Percentiles rank a stretch among this genome's conserved stretches.
Evolutionary conservation across 495 filamentous ascomycete species (phyloP).

Genomic region (Clavariopsis aquatica): DNA sequence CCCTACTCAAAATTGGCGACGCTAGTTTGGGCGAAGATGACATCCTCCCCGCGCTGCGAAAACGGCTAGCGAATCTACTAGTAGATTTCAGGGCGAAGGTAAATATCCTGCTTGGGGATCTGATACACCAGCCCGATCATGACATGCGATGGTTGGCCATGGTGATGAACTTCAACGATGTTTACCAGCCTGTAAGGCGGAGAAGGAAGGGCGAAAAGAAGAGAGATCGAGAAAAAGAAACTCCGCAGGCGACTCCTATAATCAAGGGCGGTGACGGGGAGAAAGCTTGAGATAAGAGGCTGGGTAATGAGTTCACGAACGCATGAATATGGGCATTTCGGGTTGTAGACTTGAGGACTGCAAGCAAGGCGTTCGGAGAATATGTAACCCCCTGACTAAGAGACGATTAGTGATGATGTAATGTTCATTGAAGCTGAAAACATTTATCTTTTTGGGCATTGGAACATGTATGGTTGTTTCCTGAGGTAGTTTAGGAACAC

Average conservation of each 20-base stretch:
- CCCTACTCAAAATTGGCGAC: conserved; percentile 27
- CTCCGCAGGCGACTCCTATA: conserved; percentile 7
- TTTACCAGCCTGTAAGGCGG: conserved; percentile 74
- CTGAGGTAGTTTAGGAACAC: too few species aligned
- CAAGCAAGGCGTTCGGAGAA: conserved; percentile 1
- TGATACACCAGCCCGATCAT: conserved; percentile 89
- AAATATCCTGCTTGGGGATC: conserved; percentile 80
- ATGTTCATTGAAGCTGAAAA: too few species aligned
- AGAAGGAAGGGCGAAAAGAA: conserved; percentile 46
- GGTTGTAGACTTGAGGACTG: background rate
- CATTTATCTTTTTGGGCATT: too few species aligned
- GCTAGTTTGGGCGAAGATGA: conserved; percentile 54
- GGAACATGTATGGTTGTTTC: too few species aligned
- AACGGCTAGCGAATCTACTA: conserved; percentile 68
- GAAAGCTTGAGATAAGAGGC: background rate
- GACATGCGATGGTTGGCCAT: conserved; percentile 95
- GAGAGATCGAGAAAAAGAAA: conserved; percentile 34
- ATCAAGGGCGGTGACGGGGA: conserved; percentile 2
- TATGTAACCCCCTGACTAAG: too few species aligned
- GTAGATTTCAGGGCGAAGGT: conserved; percentile 72
- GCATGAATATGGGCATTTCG: background rate
- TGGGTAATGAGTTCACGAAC: background rate
- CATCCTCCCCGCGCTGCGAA: conserved; percentile 73
- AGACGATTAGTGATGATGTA: too few species aligned
- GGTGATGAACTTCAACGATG: conserved; percentile 99